Percentiles rank a stretch among this genome's conserved stretches.
Evolutionary conservation across 75 land plant genomes (phyloP).

Genomic region (Pinus albicaulis): DNA sequence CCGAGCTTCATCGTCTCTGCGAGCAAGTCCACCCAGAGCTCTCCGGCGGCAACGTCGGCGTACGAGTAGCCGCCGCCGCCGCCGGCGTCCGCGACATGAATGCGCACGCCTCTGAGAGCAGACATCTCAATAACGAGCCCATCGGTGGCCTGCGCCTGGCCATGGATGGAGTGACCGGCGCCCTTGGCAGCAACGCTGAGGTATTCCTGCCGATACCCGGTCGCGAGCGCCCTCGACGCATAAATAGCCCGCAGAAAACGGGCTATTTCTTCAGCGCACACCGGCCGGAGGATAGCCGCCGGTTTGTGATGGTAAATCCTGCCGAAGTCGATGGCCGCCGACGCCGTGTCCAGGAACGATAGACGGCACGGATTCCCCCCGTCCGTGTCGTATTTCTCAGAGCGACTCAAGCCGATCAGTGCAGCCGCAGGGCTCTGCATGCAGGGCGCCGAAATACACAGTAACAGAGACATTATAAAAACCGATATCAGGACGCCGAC

Average conservation of each 20-base stretch:
- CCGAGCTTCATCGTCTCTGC: conserved; percentile 33
- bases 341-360: not conserved
- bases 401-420: not conserved
- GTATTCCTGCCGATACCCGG: too few relatives aligned
- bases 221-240: not conserved
- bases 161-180: conserved; percentile 44
- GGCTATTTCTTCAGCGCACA: not conserved
- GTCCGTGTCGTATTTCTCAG: not conserved
- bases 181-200: conserved; percentile 15
- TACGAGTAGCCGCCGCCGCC: too few relatives aligned
- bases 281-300: not conserved
- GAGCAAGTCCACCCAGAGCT: conserved; percentile 60
- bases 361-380: not conserved
- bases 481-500: not conserved
- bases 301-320: conserved; percentile 4
- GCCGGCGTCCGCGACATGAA: not conserved
- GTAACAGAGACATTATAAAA: not conserved
- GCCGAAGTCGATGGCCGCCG: not conserved
- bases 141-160: conserved; percentile 49
- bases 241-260: not conserved
- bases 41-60: conserved; percentile 46
- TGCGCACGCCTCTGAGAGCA: conserved; percentile 8
- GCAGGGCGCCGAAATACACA: conserved; percentile 5
- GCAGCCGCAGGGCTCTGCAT: not conserved
- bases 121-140: conserved; percentile 62